Evolutionary conservation across 306 rosid genomes (phyloP), one percentile per base, ranked within the genome.

Genomic region (Abrus pulchellus): DNA sequence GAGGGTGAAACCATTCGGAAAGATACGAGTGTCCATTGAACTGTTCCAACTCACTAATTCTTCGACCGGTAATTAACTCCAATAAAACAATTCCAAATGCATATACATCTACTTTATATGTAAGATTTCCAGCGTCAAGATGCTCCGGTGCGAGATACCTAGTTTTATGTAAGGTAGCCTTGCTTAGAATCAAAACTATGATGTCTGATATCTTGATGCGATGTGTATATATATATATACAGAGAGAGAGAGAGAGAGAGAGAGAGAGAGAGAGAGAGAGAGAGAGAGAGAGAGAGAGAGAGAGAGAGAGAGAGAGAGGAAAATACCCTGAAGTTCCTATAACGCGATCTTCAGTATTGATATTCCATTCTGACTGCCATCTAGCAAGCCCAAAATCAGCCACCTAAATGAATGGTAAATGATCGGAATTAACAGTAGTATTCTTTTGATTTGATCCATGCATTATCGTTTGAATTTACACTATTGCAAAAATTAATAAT

Each of bases 131-230:
- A 7, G 93, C 82, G 13, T 91, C 94, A 40, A 88, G 83, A 86
- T 88, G 89, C 84, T 95, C 99, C 29, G 94, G 99, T 40, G 99
- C 99, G 77, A 93, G 89, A 80, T 95, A 95, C 93, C 99, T 93
- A 83, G 29, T 44, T 48, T 84, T 68, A 72, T 63, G 50, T 61
- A 84, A 52, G 70, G 78, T 55, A 82, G 67, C 33, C 49, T 70
- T 68, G 73, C 53, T 86, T 67, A 78, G 78, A 79, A 67, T 80
- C 82, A 53, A 11, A 44, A 56, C 2, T 30, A 6, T 48, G 52
- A 76, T 44, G 40, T 14, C 49, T 32, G 3, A 40, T 63, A 43
- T 47, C 12, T 20, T 56, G 10, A 9, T 9, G 41, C 6, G n/a
- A 9, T 20, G 20, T 20, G 57, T 9, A 27, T n/a, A 30, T 12